These are phyloP conservation scores for Penicillium sp. DNA, from an alignment of 2,329 filamentous ascomycete genomes.

Conservation along the genomic window DNA sequence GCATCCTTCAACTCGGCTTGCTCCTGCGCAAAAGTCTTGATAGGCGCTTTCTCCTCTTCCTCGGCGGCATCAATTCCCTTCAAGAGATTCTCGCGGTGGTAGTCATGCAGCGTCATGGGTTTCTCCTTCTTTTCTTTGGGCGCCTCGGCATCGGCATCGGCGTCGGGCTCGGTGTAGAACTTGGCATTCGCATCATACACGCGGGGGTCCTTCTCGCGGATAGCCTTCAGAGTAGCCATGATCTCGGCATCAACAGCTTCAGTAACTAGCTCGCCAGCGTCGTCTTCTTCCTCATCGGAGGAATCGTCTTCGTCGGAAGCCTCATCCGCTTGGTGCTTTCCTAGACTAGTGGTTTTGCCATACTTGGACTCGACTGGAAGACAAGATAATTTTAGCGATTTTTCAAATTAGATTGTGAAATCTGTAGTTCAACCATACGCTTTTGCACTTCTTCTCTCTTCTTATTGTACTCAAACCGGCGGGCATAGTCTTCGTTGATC, in stretches of 20 bases:
- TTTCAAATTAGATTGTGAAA: too few species aligned
- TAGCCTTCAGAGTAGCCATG: slow-evolving; percentile 80
- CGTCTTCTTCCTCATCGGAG: slow-evolving; percentile 81
- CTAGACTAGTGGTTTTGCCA: slow-evolving; percentile 49
- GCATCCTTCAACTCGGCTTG: slow-evolving; percentile 79
- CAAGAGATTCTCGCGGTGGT: slow-evolving; percentile 87
- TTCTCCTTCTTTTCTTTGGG: slow-evolving; percentile 68
- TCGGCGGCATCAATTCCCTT: slow-evolving; percentile 66
- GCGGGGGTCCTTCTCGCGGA: slow-evolving; percentile 85
- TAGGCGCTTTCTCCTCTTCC: slow-evolving; percentile 50
- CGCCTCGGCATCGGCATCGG: slow-evolving; percentile 42
- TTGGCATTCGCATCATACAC: slow-evolving; percentile 79
- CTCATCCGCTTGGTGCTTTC: slow-evolving; percentile 42
- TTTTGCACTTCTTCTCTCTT: slow-evolving; percentile 82
- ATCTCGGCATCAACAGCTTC: slow-evolving; percentile 85
- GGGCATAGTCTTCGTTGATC: slow-evolving; percentile 88
- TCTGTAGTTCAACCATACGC: slow-evolving; percentile 27
- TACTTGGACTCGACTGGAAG: slow-evolving; percentile 86
- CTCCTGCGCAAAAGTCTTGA: slow-evolving; percentile 81
- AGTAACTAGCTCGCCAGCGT: slow-evolving; percentile 83
- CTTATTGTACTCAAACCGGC: slow-evolving; percentile 93
- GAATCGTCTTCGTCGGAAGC: slow-evolving; percentile 66
- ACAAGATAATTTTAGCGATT: background rate
- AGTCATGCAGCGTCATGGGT: slow-evolving; percentile 82
- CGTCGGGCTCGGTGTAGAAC: slow-evolving; percentile 72